These are phyloP conservation scores for Apiospora rasikravindrae DNA, from an alignment of 2,329 filamentous ascomycete species.

Conservation along the genomic window DNA sequence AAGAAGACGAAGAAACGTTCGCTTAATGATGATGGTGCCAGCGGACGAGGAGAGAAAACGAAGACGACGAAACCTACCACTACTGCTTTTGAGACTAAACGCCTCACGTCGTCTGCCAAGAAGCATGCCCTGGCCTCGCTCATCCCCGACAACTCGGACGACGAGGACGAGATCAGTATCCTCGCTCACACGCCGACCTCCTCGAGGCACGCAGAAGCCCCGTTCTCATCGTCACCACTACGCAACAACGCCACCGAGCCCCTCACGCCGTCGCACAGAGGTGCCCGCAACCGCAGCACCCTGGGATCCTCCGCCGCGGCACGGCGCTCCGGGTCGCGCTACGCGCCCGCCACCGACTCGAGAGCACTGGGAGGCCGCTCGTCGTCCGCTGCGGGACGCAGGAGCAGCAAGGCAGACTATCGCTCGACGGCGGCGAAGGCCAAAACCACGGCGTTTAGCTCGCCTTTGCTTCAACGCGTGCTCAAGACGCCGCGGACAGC, in stretches of 20 bases:
- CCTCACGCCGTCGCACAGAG: neutral
- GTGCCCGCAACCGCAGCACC: neutral
- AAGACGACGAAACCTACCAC: neutral
- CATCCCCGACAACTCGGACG: conserved; percentile 21
- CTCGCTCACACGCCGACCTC: conserved; percentile 8
- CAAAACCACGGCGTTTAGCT: neutral
- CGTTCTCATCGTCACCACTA: neutral
- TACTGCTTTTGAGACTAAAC: neutral
- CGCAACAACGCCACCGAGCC: neutral
- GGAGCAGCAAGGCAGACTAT: neutral
- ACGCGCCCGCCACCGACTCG: neutral
- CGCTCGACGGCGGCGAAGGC: neutral
- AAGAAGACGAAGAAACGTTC: neutral
- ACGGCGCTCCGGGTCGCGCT: neutral
- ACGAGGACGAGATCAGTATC: conserved; percentile 21
- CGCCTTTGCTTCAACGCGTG: conserved; percentile 18
- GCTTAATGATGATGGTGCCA: neutral
- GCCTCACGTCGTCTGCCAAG: conserved; percentile 15
- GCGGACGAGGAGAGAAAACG: neutral
- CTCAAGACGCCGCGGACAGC: conserved; percentile 29
- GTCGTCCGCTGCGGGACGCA: neutral
- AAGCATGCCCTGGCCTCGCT: conserved; percentile 21
- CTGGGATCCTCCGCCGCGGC: neutral
- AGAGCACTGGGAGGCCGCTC: neutral
- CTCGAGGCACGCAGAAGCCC: neutral